Percentiles rank a stretch among this genome's conserved stretches.
phyloP scores from a whole-genome alignment of 2,329 filamentous ascomycete genomes.

The Alternaria burnsii region DNA sequence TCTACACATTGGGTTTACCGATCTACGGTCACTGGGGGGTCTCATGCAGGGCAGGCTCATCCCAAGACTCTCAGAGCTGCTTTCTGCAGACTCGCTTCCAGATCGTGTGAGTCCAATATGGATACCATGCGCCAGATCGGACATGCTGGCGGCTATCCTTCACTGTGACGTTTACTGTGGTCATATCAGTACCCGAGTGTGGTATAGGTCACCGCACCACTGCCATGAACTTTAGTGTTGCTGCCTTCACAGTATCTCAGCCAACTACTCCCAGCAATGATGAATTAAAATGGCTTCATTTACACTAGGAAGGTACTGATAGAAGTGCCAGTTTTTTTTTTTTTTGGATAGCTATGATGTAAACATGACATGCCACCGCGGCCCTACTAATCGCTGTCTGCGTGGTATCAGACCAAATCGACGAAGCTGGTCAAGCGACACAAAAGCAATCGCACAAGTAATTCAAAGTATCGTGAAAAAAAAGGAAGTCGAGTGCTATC shows the following conservation, averaged over 20 bases:
- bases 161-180: too few species aligned
- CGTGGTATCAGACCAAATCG: not conserved
- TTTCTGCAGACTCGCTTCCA: too few species aligned
- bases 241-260: not conserved
- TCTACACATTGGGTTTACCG: too few species aligned
- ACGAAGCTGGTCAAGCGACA: not conserved
- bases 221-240: not conserved
- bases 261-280: not conserved
- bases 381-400: not conserved
- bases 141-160: too few species aligned
- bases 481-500: not conserved
- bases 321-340: not conserved
- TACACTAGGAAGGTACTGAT: not conserved
- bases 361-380: conserved; percentile 59
- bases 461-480: not conserved
- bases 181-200: too few species aligned
- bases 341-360: conserved; percentile 32
- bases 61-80: too few species aligned
- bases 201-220: too few species aligned
- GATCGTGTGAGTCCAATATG: too few species aligned
- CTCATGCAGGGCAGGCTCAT: too few species aligned
- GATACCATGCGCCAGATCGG: too few species aligned
- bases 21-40: too few species aligned
- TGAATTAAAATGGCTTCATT: not conserved
- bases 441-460: not conserved